phyloP scores from a whole-genome alignment of 1,284 basidiomycete genomes.

The Coniferiporia weirii region DNA sequence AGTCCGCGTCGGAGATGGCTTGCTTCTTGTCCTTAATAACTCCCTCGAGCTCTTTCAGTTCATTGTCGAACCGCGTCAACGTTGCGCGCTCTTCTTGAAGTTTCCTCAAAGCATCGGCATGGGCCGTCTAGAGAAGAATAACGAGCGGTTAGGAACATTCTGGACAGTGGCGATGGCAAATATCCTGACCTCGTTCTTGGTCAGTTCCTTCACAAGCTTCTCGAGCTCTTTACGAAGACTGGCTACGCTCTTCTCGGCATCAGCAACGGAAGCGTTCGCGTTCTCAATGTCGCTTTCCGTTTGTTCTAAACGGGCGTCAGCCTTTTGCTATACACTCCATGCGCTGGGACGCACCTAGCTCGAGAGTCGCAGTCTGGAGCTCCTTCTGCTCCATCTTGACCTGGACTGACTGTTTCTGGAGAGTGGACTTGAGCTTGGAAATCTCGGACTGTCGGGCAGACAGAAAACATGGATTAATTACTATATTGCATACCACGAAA shows the following conservation, averaged over 20 bases:
- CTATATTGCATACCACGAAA: not conserved
- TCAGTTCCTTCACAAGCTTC: slow-evolving; percentile 50
- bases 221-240: slow-evolving; percentile 62
- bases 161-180: too few relatives aligned
- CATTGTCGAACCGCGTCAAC: slow-evolving; percentile 82
- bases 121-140: slow-evolving; percentile 40
- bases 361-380: slow-evolving; percentile 80
- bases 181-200: slow-evolving; percentile 46
- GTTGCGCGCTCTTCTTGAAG: slow-evolving; percentile 83
- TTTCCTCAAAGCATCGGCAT: slow-evolving; percentile 63
- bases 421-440: slow-evolving; percentile 66
- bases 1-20: slow-evolving; percentile 66
- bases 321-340: not conserved
- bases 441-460: slow-evolving; percentile 11
- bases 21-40: slow-evolving; percentile 81
- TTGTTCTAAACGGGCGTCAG: slow-evolving; percentile 58
- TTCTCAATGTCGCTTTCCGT: slow-evolving; percentile 71
- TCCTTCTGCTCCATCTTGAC: slow-evolving; percentile 90
- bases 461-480: not conserved
- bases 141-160: not conserved
- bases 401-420: slow-evolving; percentile 75
- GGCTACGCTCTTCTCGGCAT: slow-evolving; percentile 54
- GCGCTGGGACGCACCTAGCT: slow-evolving; percentile 59
- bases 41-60: slow-evolving; percentile 77
- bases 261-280: slow-evolving; percentile 53